A percentile compares a stretch with the other conserved stretches of the same genome.
These are phyloP conservation scores for Mucor ambiguus DNA, from an alignment of 371 early-diverging fungal genomes.

Conservation along the genomic window DNA sequence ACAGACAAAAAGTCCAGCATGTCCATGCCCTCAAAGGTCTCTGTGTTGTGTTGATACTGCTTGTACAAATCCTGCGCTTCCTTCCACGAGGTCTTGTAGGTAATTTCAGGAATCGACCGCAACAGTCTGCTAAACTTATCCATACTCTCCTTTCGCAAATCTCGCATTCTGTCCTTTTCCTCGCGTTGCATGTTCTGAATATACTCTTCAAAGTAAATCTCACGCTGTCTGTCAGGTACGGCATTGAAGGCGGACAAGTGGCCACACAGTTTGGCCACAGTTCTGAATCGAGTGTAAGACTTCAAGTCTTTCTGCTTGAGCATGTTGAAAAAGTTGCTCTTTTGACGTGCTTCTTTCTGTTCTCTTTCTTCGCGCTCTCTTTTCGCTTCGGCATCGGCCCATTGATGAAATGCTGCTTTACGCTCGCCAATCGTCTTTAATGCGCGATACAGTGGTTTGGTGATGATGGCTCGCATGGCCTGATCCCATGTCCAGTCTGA, in stretches of 20 bases:
- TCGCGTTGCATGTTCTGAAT: conserved; percentile 55
- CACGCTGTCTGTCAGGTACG: conserved; percentile 55
- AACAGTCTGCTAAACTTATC: conserved; percentile 61
- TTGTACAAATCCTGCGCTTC: conserved; percentile 56
- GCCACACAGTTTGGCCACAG: conserved; percentile 47
- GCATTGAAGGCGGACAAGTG: conserved; percentile 53
- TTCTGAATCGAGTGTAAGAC: conserved; percentile 54
- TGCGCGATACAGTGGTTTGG: conserved; percentile 84
- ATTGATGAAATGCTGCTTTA: conserved; percentile 78
- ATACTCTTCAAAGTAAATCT: conserved; percentile 66
- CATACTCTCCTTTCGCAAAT: conserved; percentile 65
- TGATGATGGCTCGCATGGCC: conserved; percentile 83
- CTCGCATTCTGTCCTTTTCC: conserved; percentile 69
- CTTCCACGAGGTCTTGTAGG: conserved; percentile 68
- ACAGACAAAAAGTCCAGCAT: conserved; percentile 78
- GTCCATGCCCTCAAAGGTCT: conserved; percentile 72
- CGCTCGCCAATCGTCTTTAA: conserved; percentile 80
- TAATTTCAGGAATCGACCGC: conserved; percentile 64
- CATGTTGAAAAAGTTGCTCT: conserved; percentile 43
- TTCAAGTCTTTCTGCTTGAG: conserved; percentile 44
- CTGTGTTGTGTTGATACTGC: conserved; percentile 52
- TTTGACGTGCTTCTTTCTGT: conserved; percentile 47
- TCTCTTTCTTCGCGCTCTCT: conserved; percentile 54
- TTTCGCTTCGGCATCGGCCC: conserved; percentile 59
- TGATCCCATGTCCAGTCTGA: conserved; percentile 92